phyloP scores from a whole-genome alignment of 192 early-diverging fungal genomes.

The Bifiguratus adelaidae region DNA sequence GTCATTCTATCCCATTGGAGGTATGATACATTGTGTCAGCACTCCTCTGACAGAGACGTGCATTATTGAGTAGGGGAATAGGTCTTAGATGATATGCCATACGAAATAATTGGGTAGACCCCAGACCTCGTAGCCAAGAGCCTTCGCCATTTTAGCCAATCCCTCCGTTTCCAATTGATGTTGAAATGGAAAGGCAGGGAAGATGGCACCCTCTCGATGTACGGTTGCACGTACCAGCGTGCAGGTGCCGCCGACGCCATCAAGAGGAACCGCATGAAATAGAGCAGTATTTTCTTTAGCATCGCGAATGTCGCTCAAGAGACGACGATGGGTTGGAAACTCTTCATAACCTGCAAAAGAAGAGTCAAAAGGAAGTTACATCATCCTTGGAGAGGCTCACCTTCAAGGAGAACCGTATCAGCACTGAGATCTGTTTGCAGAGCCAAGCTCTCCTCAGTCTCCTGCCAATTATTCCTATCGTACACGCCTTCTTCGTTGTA shows the following conservation, averaged over 20 bases:
- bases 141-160: slow-evolving; percentile 56
- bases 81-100: slow-evolving; percentile 28
- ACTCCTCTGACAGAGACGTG: no score
- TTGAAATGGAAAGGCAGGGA: slow-evolving; percentile 46
- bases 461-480: slow-evolving; percentile 62
- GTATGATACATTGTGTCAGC: no score
- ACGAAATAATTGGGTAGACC: slow-evolving; percentile 51
- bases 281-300: slow-evolving; percentile 14
- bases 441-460: slow-evolving; percentile 40
- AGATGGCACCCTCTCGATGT: slow-evolving; percentile 52
- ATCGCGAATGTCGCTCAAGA: slow-evolving; percentile 27
- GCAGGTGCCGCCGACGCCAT: slow-evolving; percentile 59
- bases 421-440: slow-evolving; percentile 21
- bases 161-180: slow-evolving; percentile 63
- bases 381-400: slow-evolving; percentile 3
- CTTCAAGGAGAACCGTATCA: slow-evolving; percentile 34
- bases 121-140: slow-evolving; percentile 42
- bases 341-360: slow-evolving; percentile 26
- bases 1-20: not conserved
- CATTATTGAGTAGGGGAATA: no score
- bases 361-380: not conserved
- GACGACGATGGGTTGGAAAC: slow-evolving; percentile 23
- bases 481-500: slow-evolving; percentile 40
- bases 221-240: slow-evolving; percentile 51
- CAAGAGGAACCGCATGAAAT: slow-evolving; percentile 31